Percentiles rank a stretch among this genome's conserved stretches.
phyloP scores from a whole-genome alignment of 1,284 basidiomycete genomes.

The Pseudozyma pruni region DNA sequence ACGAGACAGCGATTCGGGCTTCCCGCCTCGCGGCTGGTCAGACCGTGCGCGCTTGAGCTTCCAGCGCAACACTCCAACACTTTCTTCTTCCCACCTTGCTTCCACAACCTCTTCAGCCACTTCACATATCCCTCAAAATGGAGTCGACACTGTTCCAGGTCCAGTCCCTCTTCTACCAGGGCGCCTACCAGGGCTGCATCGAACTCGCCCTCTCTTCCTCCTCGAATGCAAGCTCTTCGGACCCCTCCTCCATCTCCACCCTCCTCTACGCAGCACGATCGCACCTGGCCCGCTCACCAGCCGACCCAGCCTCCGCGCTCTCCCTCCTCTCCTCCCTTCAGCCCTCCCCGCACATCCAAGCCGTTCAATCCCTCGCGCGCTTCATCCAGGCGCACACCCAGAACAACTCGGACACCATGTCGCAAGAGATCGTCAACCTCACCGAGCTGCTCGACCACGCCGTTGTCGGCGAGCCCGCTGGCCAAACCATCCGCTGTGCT shows the following conservation, averaged over 20 bases:
- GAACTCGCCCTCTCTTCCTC: constrained; percentile 47
- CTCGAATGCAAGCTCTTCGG: constrained; percentile 31
- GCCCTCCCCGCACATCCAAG: constrained; percentile 39
- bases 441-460: constrained; percentile 61
- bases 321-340: constrained; percentile 44
- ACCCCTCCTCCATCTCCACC: constrained; percentile 32
- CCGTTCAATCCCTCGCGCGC: constrained; percentile 54
- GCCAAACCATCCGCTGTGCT: constrained; percentile 51
- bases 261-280: constrained; percentile 64
- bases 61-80: constrained; percentile 17
- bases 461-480: constrained; percentile 47
- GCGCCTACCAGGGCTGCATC: constrained; percentile 62
- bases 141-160: constrained; percentile 55
- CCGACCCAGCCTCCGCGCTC: constrained; percentile 49
- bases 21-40: neutral
- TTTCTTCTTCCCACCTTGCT: constrained; percentile 1
- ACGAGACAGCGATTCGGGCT: constrained; percentile 19
- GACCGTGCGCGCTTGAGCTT: constrained; percentile 6
- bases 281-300: constrained; percentile 51
- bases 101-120: neutral
- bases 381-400: constrained; percentile 50
- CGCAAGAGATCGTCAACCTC: constrained; percentile 52
- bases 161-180: constrained; percentile 66
- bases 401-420: constrained; percentile 27
- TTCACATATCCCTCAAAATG: constrained; percentile 27